Evolutionary conservation across 441 rosid species (phyloP).

Genomic region (Croton laevigatus): DNA sequence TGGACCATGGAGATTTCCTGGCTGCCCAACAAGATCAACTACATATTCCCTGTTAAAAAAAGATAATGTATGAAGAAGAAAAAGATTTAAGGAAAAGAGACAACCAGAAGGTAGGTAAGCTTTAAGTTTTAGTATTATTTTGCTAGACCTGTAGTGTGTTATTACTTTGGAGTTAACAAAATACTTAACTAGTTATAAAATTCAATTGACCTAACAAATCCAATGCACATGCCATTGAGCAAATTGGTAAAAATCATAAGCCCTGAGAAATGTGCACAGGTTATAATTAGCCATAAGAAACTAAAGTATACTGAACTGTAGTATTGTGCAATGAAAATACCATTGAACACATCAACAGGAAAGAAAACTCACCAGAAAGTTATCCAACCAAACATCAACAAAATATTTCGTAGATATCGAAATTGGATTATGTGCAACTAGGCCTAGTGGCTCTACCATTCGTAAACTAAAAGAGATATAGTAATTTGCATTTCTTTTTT

Average conservation of each 20-base stretch:
- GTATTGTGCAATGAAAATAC: not conserved
- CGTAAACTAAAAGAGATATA: not conserved
- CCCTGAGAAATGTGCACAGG: not conserved
- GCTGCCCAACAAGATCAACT: constrained; percentile 91
- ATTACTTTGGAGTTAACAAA: not conserved
- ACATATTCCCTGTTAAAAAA: constrained; percentile 79
- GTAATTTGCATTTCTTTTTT: not conserved
- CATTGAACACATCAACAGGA: not conserved
- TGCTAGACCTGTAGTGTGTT: not conserved
- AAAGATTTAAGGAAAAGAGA: not conserved
- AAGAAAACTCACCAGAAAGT: not conserved
- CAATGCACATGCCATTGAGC: not conserved
- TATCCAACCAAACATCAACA: not conserved
- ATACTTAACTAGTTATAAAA: not conserved
- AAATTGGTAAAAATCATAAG: not conserved
- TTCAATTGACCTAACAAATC: not conserved
- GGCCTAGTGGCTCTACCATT: not conserved
- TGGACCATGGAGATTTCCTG: constrained; percentile 86
- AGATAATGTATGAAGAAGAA: constrained; percentile 11
- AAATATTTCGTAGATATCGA: not conserved
- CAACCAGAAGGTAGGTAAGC: not conserved
- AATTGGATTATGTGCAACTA: not conserved
- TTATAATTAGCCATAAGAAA: not conserved
- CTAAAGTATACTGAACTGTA: not conserved
- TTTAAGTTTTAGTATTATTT: not conserved